Evolutionary conservation across 2,329 filamentous ascomycete species (phyloP), one percentile per base, ranked within the genome.

Genomic region (Xylariales sp.): DNA sequence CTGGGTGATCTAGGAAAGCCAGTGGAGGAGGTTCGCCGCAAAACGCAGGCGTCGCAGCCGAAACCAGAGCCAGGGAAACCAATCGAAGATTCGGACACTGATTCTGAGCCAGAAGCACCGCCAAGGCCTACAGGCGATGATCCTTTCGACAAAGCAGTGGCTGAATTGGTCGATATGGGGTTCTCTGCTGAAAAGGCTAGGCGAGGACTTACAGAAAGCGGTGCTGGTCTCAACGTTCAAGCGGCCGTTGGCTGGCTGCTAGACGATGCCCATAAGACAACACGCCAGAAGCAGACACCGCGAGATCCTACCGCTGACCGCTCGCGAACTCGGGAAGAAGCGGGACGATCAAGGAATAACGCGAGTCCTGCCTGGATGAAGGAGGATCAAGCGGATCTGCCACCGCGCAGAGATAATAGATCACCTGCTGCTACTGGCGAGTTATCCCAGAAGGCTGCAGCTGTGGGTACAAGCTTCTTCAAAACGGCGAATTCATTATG

Each of bases 401-500:
- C 72, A 34, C 65, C 66, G 19, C 65, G 70, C 14, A 65, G 73
- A 42, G 75, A 83, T 38, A 76, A 67, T 44, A 65, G 68, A 44
- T 80, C 81, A 1, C 76, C 77, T 4, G 71, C 70, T 8, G 86
- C 89, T 2, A 15, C 1, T 12, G 80, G 73, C 40, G 91, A 96
- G 53, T 73, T 95, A 42, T 73, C 87, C 12, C 88, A 91, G 56
- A 76, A 84, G 31, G 91, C 91, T 3, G 81, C 88, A 5, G 85
- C 90, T 24, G 74, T 97, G 56, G 87, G 93, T 1, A 88, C 70
- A 32, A 94, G 77, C 47, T 65, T 98, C 10, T 82, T 97, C 62
- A 98, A 98, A 61, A 93, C 90, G 3, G 93, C 93, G 2, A 95
- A 94, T 51, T 91, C 88, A 1, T 67, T 97, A 1, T 98, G 93